phyloP scores from a whole-genome alignment of 2,329 filamentous ascomycete species.

The Aspergillus ochraceoroseus region DNA sequence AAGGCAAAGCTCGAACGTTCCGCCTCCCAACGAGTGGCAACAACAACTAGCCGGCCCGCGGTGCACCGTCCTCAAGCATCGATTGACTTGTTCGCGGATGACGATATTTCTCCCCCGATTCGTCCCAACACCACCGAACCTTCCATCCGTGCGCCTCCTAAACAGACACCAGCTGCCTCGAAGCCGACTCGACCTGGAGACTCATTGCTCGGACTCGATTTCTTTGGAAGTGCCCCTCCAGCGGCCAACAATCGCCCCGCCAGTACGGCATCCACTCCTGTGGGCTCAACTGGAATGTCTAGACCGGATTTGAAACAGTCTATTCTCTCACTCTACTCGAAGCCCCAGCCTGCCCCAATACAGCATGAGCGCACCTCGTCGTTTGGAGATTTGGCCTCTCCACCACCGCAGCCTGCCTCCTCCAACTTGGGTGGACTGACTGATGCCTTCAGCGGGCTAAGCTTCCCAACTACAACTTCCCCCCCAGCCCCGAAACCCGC shows the following conservation, averaged over 20 bases:
- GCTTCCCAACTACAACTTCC: conserved; percentile 52
- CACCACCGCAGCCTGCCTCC: conserved; percentile 32
- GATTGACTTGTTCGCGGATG: conserved; percentile 78
- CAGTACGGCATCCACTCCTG: conserved; percentile 65
- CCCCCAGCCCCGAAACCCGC: conserved; percentile 34
- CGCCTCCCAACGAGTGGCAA: conserved; percentile 49
- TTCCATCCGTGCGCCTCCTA: conserved; percentile 58
- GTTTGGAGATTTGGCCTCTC: conserved; percentile 64
- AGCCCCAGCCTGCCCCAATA: conserved; percentile 59
- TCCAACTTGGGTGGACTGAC: conserved; percentile 60
- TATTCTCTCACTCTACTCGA: conserved; percentile 89
- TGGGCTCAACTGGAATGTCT: conserved; percentile 59
- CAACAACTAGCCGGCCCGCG: conserved; percentile 43
- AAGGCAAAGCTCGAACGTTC: conserved; percentile 64
- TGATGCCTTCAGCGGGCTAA: conserved; percentile 73
- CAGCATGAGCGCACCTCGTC: conserved; percentile 58
- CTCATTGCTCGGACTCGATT: conserved; percentile 86
- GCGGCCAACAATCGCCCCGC: conserved; percentile 70
- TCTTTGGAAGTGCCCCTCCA: conserved; percentile 68
- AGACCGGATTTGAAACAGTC: conserved; percentile 94
- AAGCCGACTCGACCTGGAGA: conserved; percentile 68
- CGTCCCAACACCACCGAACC: conserved; percentile 70
- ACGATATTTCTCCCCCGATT: conserved; percentile 58
- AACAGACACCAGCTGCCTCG: conserved; percentile 52
- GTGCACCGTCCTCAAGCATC: conserved; percentile 46